Conservation (phyloP, 2,329 filamentous ascomycete species). For the Drechslera avenae region DNA sequence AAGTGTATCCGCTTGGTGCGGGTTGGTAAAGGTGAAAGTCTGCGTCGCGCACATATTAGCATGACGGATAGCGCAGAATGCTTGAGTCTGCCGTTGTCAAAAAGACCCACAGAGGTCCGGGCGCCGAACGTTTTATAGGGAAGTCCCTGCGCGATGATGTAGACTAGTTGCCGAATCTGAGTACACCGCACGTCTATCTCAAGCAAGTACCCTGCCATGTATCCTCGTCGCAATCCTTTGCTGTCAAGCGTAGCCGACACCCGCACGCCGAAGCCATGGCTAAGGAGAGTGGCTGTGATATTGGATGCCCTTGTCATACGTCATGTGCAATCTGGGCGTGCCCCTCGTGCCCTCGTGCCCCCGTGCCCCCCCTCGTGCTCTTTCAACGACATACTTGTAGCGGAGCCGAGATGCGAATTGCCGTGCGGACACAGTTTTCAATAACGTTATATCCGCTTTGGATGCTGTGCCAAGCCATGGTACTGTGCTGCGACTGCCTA, state of each 20-base stretch:
- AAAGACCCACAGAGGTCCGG: constrained; percentile 21
- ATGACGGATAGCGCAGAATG: constrained; percentile 25
- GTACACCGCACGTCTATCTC: constrained; percentile 8
- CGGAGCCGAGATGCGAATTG: constrained; percentile 8
- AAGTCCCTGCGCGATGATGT: constrained; percentile 28
- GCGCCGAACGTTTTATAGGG: constrained; percentile 12
- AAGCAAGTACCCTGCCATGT: background rate
- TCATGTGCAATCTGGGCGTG: constrained; percentile 5
- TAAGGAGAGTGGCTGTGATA: constrained; percentile 6
- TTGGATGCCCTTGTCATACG: constrained; percentile 10
- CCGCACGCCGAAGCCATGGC: background rate
- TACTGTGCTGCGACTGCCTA: constrained; percentile 9
- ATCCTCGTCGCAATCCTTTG: constrained; percentile 4
- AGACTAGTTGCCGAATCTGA: constrained; percentile 15
- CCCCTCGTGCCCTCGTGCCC: constrained; percentile 27
- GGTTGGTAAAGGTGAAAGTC: constrained; percentile 6
- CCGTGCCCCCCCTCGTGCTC: constrained; percentile 19
- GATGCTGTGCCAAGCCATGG: constrained; percentile 10
- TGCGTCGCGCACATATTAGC: constrained; percentile 19
- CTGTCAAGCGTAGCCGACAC: constrained; percentile 10
- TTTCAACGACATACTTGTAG: constrained; percentile 7
- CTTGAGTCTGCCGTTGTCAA: constrained; percentile 14
- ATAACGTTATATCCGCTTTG: constrained; percentile 12
- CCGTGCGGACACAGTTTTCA: constrained; percentile 20
- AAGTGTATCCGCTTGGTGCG: constrained; percentile 11